Conservation (phyloP, 2,329 filamentous ascomycete species). For the Tolypocladium pustulatum region DNA sequence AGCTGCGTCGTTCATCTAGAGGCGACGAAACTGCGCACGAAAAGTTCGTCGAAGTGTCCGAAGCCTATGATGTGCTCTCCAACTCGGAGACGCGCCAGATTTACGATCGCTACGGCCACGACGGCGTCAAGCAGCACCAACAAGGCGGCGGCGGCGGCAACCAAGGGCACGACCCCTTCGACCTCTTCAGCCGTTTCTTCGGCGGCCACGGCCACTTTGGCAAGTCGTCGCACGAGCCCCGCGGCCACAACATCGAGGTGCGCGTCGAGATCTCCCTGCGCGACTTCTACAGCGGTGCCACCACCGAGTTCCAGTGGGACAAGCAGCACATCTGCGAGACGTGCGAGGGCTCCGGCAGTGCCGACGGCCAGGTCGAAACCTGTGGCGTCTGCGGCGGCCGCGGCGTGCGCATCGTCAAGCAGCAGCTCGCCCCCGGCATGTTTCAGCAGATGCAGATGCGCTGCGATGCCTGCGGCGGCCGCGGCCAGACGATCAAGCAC, state of each 20-base stretch:
- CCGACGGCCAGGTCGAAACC: constrained; percentile 72
- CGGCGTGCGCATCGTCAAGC: constrained; percentile 77
- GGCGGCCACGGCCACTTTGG: constrained; percentile 81
- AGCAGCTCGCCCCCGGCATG: constrained; percentile 93
- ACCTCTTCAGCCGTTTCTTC: constrained; percentile 94
- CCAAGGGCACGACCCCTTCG: constrained; percentile 75
- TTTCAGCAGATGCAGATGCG: constrained; percentile 93
- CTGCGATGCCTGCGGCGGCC: constrained; percentile 80
- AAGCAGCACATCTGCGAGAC: constrained; percentile 92
- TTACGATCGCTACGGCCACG: constrained; percentile 90
- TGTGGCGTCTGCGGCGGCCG: constrained; percentile 70
- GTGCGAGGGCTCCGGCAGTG: constrained; percentile 77
- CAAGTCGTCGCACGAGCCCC: constrained; percentile 59
- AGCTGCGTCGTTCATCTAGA: constrained; percentile 32
- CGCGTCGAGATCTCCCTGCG: constrained; percentile 67
- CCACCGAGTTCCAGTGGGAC: constrained; percentile 81
- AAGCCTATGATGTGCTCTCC: constrained; percentile 88
- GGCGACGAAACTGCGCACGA: constrained; percentile 70
- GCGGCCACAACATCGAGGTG: constrained; percentile 83
- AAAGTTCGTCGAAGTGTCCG: constrained; percentile 88
- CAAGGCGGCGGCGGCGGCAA: constrained; percentile 42
- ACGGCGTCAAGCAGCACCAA: constrained; percentile 76
- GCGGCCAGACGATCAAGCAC: constrained; percentile 80
- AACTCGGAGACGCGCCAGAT: constrained; percentile 71
- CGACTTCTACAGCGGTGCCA: constrained; percentile 86